Base-by-base conservation (phyloP, 1,284 basidiomycete genomes). In the Papiliotrema flavescens region DNA sequence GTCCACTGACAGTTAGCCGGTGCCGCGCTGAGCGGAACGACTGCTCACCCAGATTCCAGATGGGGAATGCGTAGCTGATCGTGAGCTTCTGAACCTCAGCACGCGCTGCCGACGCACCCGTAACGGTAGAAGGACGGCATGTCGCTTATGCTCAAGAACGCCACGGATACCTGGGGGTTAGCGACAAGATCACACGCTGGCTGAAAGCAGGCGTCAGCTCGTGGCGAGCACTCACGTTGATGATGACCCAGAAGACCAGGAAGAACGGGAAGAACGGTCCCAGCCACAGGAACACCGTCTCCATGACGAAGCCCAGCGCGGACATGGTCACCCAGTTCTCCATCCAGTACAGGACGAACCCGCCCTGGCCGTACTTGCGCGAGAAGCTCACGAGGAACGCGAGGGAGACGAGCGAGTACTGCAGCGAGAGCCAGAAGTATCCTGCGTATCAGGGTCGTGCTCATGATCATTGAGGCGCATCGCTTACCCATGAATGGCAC, bases 231-330 rank as follows among this genome's bases (percentile, higher is more conserved):
- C 66, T 58, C 37, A 70, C 64, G 37, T 66, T 66, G 35, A 66
- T 15, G 44, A 66, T 63, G 19, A 66, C 65, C 68, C 71, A 74
- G 54, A 72, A 74, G 14, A 73, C 44, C 37, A 74, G 58, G 64
- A 74, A 74, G 58, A 74, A 70, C 6, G 70, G 69, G 59, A 74
- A 72, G 54, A 65, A 74, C 2, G 65, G 66, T 3, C 71, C 70
- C 15, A 64, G 47, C 53, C 66, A 59, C 8, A 68, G 54, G 36
- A 69, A 66, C 44, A 67, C 54, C n/a, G 67, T 62, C 59, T 74
- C 70, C 71, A 74, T 72, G 15, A 72, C 65, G 45, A 69, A 63
- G 0, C 71, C 71, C 19, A 72, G 51, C 2, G 62, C 65, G 17
- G 60, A 56, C 71, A 74, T 74, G 13, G 65, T 65, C 14, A 68